These are phyloP conservation scores for Hyaloscypha variabilis DNA, from an alignment of 495 filamentous ascomycete species.

Conservation along the genomic window DNA sequence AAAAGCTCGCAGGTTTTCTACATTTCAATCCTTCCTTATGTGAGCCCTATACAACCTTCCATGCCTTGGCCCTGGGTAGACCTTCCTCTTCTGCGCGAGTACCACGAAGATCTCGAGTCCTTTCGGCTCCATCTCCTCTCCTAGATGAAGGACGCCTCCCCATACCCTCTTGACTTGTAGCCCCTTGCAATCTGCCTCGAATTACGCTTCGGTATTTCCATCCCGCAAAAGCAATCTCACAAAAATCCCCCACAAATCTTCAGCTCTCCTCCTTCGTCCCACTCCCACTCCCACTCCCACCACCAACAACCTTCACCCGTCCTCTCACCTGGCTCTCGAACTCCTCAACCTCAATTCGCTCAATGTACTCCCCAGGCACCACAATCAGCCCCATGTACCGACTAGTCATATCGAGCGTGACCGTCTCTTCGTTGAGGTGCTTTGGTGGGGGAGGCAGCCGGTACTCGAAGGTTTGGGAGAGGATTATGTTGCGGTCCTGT, in stretches of 20 bases:
- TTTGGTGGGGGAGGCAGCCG: slow-evolving; percentile 63
- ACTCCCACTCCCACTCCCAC: not conserved
- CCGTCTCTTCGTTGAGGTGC: not conserved
- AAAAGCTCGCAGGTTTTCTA: not conserved
- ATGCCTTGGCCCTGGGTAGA: no score
- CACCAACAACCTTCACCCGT: not conserved
- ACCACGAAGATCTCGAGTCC: no score
- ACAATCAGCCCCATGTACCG: slow-evolving; percentile 90
- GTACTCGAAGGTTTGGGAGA: slow-evolving; percentile 85
- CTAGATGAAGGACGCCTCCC: no score
- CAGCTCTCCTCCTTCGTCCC: slow-evolving; percentile 5
- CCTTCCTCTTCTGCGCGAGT: no score
- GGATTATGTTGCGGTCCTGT: slow-evolving; percentile 83
- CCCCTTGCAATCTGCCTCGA: no score
- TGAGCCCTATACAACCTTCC: not conserved
- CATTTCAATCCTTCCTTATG: not conserved
- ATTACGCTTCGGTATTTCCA: no score
- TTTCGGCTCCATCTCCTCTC: no score
- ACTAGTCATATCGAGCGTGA: slow-evolving; percentile 73
- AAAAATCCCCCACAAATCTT: no score
- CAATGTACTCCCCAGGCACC: slow-evolving; percentile 83
- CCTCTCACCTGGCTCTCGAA: slow-evolving; percentile 47
- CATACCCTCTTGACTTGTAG: no score
- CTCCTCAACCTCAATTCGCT: slow-evolving; percentile 87
- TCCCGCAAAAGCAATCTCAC: no score